phyloP scores from a whole-genome alignment of 1,139 yeast species.

The Taphrina flavorubra region DNA sequence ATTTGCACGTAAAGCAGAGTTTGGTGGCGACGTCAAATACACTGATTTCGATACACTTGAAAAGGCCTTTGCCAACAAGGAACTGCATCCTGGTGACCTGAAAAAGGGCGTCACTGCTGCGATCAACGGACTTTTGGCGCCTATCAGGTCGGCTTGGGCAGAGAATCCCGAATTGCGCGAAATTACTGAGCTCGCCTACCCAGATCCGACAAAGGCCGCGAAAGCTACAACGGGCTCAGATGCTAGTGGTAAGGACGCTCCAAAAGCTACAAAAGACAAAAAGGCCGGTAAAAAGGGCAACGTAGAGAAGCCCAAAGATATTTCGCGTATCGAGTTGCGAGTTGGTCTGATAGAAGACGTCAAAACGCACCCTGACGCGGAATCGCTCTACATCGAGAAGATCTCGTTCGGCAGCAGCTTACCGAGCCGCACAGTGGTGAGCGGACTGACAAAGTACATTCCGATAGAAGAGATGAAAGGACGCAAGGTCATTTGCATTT shows the following conservation, averaged over 20 bases:
- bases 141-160: conserved; percentile 74
- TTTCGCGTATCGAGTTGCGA: conserved; percentile 83
- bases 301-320: conserved; percentile 59
- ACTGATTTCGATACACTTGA: conserved; percentile 70
- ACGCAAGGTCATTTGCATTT: conserved; percentile 79
- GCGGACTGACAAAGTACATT: conserved; percentile 82
- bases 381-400: conserved; percentile 91
- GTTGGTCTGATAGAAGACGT: conserved; percentile 98
- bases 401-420: conserved; percentile 95
- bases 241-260: conserved; percentile 18
- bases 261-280: conserved; percentile 10
- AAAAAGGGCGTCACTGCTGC: conserved; percentile 89
- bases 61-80: conserved; percentile 70
- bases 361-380: conserved; percentile 96
- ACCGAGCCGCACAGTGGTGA: conserved; percentile 97
- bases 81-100: conserved; percentile 89
- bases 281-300: conserved; percentile 65
- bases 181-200: conserved; percentile 80
- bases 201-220: conserved; percentile 53
- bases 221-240: conserved; percentile 26
- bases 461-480: conserved; percentile 83
- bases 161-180: conserved; percentile 73
- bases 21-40: conserved; percentile 89
- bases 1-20: conserved; percentile 92
- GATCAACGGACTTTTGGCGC: conserved; percentile 78